Conservation (phyloP, 345 rosid species). For the Eucalyptus guilfoylei region DNA sequence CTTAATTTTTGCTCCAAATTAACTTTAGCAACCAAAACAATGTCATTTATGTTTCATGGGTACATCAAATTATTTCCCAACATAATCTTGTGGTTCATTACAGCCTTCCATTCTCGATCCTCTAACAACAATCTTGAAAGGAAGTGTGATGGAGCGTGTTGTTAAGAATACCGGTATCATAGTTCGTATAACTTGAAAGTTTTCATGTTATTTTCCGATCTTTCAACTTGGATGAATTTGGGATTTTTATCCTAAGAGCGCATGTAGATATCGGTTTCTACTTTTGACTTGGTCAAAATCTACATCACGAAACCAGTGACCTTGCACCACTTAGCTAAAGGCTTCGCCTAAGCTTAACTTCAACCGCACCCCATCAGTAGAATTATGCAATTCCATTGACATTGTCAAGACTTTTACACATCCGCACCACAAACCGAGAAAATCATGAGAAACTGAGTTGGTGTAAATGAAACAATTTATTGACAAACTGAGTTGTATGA, state of each 20-base stretch:
- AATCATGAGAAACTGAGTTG: not conserved
- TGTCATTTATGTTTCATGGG: not conserved
- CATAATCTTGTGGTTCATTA: too few relatives aligned
- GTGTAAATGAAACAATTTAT: not conserved
- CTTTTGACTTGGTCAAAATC: not conserved
- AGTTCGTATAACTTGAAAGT: not conserved
- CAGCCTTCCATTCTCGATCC: not conserved
- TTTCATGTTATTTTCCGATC: not conserved
- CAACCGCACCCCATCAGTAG: not conserved
- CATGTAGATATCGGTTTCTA: not conserved
- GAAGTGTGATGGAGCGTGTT: not conserved
- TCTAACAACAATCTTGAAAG: not conserved
- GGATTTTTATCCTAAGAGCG: not conserved
- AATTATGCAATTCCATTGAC: not conserved
- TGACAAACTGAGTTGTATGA: not conserved
- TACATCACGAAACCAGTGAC: not conserved
- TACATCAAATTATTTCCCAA: not conserved
- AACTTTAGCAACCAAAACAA: not conserved
- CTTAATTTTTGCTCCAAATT: not conserved
- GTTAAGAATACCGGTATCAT: not conserved
- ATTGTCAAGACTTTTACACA: not conserved
- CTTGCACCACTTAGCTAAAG: not conserved
- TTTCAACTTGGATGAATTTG: not conserved
- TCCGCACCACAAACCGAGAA: not conserved
- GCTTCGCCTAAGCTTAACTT: not conserved